Percentiles rank a stretch among this genome's conserved stretches.
Conservation (phyloP, 2,329 filamentous ascomycete genomes). For the Colletotrichum musae region DNA sequence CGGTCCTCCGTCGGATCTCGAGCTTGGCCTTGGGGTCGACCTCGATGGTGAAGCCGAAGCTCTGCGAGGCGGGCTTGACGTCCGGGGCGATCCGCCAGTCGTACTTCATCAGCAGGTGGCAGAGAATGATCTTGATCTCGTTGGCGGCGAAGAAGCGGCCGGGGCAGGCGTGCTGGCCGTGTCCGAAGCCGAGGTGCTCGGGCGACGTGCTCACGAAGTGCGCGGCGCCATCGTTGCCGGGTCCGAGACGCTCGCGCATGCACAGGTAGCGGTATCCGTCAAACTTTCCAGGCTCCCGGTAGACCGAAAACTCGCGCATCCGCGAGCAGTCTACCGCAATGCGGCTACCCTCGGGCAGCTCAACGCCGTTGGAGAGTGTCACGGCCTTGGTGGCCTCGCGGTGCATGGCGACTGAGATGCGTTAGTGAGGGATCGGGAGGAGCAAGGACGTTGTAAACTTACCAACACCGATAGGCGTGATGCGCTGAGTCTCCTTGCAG, state of each 20-base stretch:
- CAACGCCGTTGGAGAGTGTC: constrained; percentile 36
- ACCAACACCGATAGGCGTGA: constrained; percentile 32
- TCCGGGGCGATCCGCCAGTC: constrained; percentile 43
- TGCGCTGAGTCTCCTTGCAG: constrained; percentile 35
- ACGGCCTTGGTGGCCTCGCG: constrained; percentile 31
- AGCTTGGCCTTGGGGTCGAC: constrained; percentile 35
- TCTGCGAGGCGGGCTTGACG: constrained; percentile 15
- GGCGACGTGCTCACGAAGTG: constrained; percentile 50
- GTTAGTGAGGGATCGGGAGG: not conserved
- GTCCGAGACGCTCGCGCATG: constrained; percentile 35
- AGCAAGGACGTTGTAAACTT: not conserved
- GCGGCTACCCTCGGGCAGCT: constrained; percentile 35
- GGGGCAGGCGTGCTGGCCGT: constrained; percentile 55
- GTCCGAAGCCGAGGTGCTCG: constrained; percentile 51
- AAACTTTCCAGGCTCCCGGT: constrained; percentile 29
- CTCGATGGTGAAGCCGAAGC: constrained; percentile 34
- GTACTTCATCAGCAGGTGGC: constrained; percentile 51
- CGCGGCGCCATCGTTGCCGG: constrained; percentile 41
- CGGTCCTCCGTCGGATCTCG: constrained; percentile 35
- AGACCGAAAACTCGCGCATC: constrained; percentile 29
- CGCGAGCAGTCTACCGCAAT: constrained; percentile 30
- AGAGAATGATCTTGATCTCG: constrained; percentile 54
- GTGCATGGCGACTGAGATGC: constrained; percentile 33
- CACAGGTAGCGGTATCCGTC: constrained; percentile 34
- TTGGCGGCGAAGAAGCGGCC: constrained; percentile 56